Conservation (phyloP, 768 basidiomycete species). For the Tricholoma furcatifolium region DNA sequence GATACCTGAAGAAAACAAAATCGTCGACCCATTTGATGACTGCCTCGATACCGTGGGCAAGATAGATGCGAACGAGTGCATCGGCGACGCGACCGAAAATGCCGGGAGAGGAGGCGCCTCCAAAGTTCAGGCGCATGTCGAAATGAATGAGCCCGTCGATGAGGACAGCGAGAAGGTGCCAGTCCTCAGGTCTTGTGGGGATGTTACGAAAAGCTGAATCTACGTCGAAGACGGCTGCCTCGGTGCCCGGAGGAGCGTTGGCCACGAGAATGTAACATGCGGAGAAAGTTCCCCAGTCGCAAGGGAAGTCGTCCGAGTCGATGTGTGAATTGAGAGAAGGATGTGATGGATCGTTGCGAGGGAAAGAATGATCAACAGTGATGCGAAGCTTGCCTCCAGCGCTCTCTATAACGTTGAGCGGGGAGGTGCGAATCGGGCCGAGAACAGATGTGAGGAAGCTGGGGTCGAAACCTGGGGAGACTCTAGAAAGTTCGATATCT, state of each 20-base stretch:
- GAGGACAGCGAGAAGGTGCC: not conserved
- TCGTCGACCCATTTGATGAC: no score
- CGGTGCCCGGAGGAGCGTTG: not conserved
- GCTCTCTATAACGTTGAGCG: no score
- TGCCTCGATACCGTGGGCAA: no score
- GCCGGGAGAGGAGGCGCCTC: no score
- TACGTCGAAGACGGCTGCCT: not conserved
- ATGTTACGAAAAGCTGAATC: not conserved
- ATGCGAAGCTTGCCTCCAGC: no score
- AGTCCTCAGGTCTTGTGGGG: not conserved
- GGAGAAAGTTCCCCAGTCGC: not conserved
- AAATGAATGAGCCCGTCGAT: not conserved
- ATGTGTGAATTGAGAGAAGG: no score
- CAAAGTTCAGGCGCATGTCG: not conserved
- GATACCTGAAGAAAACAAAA: no score
- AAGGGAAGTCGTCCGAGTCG: not conserved
- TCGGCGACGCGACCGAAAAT: not conserved
- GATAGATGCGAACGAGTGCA: not conserved
- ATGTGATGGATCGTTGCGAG: no score
- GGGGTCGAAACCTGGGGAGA: not conserved
- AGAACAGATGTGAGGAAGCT: not conserved
- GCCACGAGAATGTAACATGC: no score
- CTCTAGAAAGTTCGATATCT: no score
- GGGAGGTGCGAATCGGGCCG: no score
- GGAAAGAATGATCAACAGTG: no score